Evolutionary conservation across 2,329 filamentous ascomycete genomes (phyloP), one percentile per base, ranked within the genome.

Genomic region (Cladophialophora psammophila): DNA sequence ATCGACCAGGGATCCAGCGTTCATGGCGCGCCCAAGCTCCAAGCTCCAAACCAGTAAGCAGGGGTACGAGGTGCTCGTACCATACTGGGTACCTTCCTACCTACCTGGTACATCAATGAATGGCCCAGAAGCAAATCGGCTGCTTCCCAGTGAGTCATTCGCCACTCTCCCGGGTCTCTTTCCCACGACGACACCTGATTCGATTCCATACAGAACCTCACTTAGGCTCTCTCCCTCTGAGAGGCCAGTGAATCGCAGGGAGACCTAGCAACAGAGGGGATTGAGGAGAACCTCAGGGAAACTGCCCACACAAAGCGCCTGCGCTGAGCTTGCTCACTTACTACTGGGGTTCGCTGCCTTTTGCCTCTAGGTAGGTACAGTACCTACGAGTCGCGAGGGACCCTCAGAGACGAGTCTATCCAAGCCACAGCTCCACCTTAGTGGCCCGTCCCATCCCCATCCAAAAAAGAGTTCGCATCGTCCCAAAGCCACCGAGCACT

Each of bases 141-240:
- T 52, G 20, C 59, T 57, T 66, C 59, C 64, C 20, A 62, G 50
- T 62, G 58, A 59, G 64, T 57, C 59, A 66, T 53, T 40, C 45
- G 10, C 63, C 63, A n/a, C 45, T 10, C 18, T 50, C 45, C 13
- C 26, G 45, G 45, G 10, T 26, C 18, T 12, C 13, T 31, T 26
- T 50, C 18, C 20, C 7, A 15, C 45, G 5, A 26, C 26, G 26
- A 26, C 26, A 3, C 45, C 18, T 48, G 42, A 48, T 48, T 48
- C 18, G n/a, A 48, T 48, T 48, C 42, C 26, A 26, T 26, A 26
- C 26, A 53, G 10, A 3, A 26, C 26, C 26, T 26, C n/a, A 26
- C 26, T 26, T 26, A 26, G 2, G 26, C 26, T 26, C 26, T 26
- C 26, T 26, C 26, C 26, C 26, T 26, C 26, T 26, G 26, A 2